These are phyloP conservation scores for Amauroascus niger DNA, from an alignment of 2,329 filamentous ascomycete genomes.

Conservation along the genomic window DNA sequence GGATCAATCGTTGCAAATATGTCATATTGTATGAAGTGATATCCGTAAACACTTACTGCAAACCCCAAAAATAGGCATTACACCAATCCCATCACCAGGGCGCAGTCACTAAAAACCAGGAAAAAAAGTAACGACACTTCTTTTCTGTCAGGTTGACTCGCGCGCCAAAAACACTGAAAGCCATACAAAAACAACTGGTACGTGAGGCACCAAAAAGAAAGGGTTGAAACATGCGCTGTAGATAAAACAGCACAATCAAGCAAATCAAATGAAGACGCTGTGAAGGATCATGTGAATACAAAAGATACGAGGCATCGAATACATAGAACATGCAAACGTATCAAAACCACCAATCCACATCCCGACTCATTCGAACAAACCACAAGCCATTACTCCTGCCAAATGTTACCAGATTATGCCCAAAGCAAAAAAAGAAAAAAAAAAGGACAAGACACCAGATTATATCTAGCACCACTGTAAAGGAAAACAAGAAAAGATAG, in stretches of 20 bases:
- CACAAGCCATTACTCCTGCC: not conserved
- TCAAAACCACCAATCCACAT: not conserved
- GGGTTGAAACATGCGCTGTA: not conserved
- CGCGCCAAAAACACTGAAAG: too few species aligned
- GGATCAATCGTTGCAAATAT: too few species aligned
- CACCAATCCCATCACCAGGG: too few species aligned
- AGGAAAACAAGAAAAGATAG: not conserved
- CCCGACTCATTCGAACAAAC: not conserved
- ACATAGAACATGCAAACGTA: not conserved
- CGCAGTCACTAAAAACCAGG: too few species aligned
- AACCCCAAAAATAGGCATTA: too few species aligned
- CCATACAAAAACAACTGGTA: too few species aligned
- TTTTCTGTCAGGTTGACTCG: too few species aligned
- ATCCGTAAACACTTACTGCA: too few species aligned
- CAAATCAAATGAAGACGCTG: not conserved
- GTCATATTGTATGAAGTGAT: too few species aligned
- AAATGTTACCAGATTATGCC: not conserved
- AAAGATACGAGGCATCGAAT: not conserved
- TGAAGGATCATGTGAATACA: not conserved
- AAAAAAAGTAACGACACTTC: too few species aligned
- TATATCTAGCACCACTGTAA: not conserved
- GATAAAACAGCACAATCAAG: not conserved
- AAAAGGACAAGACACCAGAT: too few species aligned
- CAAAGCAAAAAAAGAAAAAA: not conserved
- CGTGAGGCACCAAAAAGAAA: not conserved